Evolutionary conservation across 1,284 basidiomycete species (phyloP), one percentile per base, ranked within the genome.

Genomic region (Cerrena zonata): DNA sequence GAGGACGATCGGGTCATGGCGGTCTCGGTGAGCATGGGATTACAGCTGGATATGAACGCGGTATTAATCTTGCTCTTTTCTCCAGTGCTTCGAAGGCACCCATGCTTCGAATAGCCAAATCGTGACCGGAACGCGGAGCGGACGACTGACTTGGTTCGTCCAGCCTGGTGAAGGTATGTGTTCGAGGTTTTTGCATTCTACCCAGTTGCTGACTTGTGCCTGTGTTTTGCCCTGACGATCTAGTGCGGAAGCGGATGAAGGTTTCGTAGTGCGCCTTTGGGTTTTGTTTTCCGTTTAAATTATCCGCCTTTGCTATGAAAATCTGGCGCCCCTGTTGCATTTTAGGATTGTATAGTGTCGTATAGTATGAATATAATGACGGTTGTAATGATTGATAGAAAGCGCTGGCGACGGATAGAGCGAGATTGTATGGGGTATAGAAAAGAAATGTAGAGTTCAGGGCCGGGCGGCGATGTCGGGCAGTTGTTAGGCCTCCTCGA

Each of bases 61-160:
- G n/a, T 45, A 39, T 44, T 52, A 19, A 54, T 47, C 13, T 5
- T 15, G n/a, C 30, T 7, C 15, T 39, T 36, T 13, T 12, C 3
- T 36, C 7, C 54, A 81, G 80, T 69, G 69, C 45, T 75, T 71
- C 61, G 75, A 79, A 61, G 75, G 75, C 13, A 42, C 64, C 30
- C 13, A 59, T 70, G 39, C 70, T 23, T 24, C 47, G 4, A 54
- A 51, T 34, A 50, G 73, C 5, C 73, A 69, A 55, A 69, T 82
- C 45, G 60, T 83, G 5, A 80, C 78, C 21, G 80, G 79, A 10
- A 80, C 81, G 18, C 74, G 72, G 56, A 59, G 69, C n/a, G 80
- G 80, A 2, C 63, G 69, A 42, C 58, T 83, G 39, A 71, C 69
- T 22, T 83, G 80, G 80, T 83, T 80, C 77, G 68, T 72, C 37